Percentiles rank a stretch among this genome's conserved stretches.
Conservation (phyloP, 192 early-diverging fungal species). For the Martensiomyces pterosporus region DNA sequence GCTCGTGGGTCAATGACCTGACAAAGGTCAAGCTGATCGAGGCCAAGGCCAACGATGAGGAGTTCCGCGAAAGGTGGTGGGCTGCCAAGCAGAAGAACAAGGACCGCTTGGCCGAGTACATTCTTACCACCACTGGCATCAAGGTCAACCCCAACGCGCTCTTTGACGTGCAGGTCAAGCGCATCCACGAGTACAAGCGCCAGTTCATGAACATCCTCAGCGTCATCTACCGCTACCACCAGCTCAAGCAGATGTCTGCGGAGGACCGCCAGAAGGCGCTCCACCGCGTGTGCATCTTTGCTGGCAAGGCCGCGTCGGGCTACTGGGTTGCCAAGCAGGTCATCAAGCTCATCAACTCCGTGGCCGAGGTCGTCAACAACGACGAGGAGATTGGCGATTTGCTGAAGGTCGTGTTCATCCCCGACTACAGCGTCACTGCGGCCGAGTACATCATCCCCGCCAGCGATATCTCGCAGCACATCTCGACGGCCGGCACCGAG, state of each 20-base stretch:
- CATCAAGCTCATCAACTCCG: constrained; percentile 98
- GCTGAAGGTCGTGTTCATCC: constrained; percentile 95
- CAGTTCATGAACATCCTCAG: constrained; percentile 98
- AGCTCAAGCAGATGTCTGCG: constrained; percentile 73
- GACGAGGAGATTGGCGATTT: constrained; percentile 75
- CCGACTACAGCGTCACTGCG: constrained; percentile 97
- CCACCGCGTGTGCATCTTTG: constrained; percentile 86
- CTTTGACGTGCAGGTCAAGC: constrained; percentile 98
- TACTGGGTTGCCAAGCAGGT: constrained; percentile 99
- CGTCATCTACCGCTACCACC: constrained; percentile 91
- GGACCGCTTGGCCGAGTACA: constrained; percentile 79
- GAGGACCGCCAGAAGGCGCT: constrained; percentile 58
- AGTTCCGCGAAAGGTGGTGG: constrained; percentile 84
- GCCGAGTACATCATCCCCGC: constrained; percentile 96
- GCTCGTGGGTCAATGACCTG: constrained; percentile 75
- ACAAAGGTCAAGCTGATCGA: constrained; percentile 64
- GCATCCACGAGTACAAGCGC: constrained; percentile 99
- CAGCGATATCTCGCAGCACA: constrained; percentile 99
- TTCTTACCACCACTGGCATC: constrained; percentile 65
- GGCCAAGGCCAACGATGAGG: constrained; percentile 55
- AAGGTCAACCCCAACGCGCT: constrained; percentile 79
- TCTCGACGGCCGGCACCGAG: constrained; percentile 98
- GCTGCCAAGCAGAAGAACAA: constrained; percentile 90
- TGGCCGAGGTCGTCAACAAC: constrained; percentile 82
- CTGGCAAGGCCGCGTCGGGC: constrained; percentile 95